These are phyloP conservation scores for Lachancea cidri DNA, from an alignment of 805 yeast species.

Conservation along the genomic window DNA sequence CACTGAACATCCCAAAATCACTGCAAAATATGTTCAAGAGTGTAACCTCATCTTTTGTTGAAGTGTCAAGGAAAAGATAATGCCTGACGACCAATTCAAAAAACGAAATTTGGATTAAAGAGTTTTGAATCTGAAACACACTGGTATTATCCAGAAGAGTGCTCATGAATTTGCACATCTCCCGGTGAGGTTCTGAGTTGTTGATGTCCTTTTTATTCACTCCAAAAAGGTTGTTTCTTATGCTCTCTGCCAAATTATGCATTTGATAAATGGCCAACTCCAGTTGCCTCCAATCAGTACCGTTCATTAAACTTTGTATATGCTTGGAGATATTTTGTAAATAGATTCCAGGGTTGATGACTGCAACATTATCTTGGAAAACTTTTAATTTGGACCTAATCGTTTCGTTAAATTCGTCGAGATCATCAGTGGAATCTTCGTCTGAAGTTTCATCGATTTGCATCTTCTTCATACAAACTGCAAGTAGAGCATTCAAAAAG, in stretches of 20 bases:
- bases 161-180: slow-evolving; percentile 33
- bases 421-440: slow-evolving; percentile 67
- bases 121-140: slow-evolving; percentile 54
- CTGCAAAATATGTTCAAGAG: slow-evolving; percentile 76
- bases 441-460: slow-evolving; percentile 73
- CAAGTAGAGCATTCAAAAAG: slow-evolving; percentile 57
- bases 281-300: slow-evolving; percentile 66
- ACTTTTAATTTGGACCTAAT: slow-evolving; percentile 61
- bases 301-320: slow-evolving; percentile 39
- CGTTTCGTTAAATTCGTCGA: slow-evolving; percentile 74
- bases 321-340: slow-evolving; percentile 56
- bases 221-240: slow-evolving; percentile 72
- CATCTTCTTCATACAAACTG: slow-evolving; percentile 70
- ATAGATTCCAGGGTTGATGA: slow-evolving; percentile 55
- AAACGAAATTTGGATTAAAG: slow-evolving; percentile 73
- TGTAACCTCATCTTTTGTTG: slow-evolving; percentile 44
- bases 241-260: slow-evolving; percentile 69
- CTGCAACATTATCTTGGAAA: slow-evolving; percentile 78
- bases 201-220: slow-evolving; percentile 60
- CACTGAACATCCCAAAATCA: slow-evolving; percentile 75
- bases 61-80: slow-evolving; percentile 46
- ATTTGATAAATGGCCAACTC: slow-evolving; percentile 87
- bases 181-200: slow-evolving; percentile 57
- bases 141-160: slow-evolving; percentile 29
- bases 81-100: slow-evolving; percentile 85